A percentile compares a stretch with the other conserved stretches of the same genome.
Evolutionary conservation across 1,284 basidiomycete genomes (phyloP).

Genomic region (Moesziomyces aphidis): DNA sequence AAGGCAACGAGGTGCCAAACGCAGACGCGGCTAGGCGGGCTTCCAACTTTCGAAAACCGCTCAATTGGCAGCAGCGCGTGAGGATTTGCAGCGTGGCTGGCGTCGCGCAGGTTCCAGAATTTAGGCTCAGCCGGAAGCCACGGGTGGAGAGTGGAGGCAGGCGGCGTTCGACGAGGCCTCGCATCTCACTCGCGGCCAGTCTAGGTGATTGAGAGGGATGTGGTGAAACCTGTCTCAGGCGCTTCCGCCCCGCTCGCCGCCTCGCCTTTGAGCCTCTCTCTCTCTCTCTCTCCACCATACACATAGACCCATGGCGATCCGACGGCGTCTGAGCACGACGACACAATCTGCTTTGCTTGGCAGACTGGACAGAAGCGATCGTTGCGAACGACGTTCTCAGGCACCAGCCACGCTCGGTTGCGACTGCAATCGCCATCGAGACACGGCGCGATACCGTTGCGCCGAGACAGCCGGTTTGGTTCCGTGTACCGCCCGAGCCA

Average conservation of each 20-base stretch:
- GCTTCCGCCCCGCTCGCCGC: background rate
- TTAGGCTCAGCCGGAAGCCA: background rate
- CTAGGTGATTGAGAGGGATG: background rate
- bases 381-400: no score
- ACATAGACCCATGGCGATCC: no score
- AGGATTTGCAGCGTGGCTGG: no score
- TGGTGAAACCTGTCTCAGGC: background rate
- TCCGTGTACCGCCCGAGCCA: no score
- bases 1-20: no score
- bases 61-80: no score
- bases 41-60: background rate
- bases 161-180: background rate
- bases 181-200: background rate
- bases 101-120: background rate
- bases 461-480: no score
- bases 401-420: constrained; percentile 3
- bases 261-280: background rate
- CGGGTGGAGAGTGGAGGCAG: background rate
- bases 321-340: no score
- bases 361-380: no score
- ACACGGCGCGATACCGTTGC: no score
- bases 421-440: no score
- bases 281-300: background rate
- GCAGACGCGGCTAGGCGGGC: background rate
- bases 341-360: no score